A percentile compares a stretch with the other conserved stretches of the same genome.
Conservation (phyloP, 805 yeast species). For the Starmerella stellata region DNA sequence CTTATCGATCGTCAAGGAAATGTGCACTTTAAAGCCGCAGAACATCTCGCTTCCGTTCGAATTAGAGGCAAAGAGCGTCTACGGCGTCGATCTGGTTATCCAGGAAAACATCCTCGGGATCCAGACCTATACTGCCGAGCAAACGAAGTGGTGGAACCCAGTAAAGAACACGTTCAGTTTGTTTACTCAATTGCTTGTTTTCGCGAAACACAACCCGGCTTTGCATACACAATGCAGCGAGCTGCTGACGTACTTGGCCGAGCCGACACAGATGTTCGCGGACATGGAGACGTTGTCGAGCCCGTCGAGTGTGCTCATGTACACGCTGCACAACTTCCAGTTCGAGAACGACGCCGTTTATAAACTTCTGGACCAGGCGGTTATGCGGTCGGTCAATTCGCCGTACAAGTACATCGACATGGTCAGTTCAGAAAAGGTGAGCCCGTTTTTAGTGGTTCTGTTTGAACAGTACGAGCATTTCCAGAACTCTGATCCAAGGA, state of each 20-base stretch:
- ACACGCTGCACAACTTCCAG: constrained; percentile 27
- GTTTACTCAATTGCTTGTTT: constrained; percentile 46
- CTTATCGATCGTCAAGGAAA: constrained; percentile 7
- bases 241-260: constrained; percentile 33
- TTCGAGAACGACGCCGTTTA: constrained; percentile 26
- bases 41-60: constrained; percentile 1
- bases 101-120: constrained; percentile 36
- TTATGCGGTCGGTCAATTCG: constrained; percentile 47
- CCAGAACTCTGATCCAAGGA: not conserved
- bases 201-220: constrained; percentile 26
- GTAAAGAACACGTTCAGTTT: constrained; percentile 34
- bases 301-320: constrained; percentile 38
- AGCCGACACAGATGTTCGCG: constrained; percentile 38
- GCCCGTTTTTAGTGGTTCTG: constrained; percentile 41
- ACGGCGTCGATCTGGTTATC: constrained; percentile 16
- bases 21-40: constrained; percentile 7
- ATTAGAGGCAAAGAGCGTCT: constrained; percentile 8
- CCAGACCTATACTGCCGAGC: constrained; percentile 35
- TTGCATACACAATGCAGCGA: constrained; percentile 30
- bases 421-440: constrained; percentile 25
- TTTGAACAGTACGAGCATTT: constrained; percentile 36
- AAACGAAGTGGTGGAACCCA: constrained; percentile 67
- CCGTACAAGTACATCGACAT: constrained; percentile 75
- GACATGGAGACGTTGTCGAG: constrained; percentile 27
- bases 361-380: constrained; percentile 55